phyloP scores from a whole-genome alignment of 179 eudicot species.

The Beta macrorhiza region DNA sequence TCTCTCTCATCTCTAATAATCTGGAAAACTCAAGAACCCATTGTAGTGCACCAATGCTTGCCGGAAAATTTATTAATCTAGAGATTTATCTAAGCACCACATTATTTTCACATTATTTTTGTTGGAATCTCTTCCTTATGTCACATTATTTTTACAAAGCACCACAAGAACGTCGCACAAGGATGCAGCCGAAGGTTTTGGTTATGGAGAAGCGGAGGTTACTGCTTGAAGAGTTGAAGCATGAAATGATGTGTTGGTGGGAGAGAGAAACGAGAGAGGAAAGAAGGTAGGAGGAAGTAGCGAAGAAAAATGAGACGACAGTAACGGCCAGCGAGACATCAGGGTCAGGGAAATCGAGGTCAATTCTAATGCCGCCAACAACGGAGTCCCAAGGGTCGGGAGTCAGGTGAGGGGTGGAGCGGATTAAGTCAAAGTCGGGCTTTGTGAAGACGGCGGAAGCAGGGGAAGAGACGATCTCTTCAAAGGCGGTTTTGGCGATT shows the following conservation, averaged over 20 bases:
- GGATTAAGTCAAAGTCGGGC: slow-evolving; percentile 86
- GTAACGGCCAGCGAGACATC: slow-evolving; percentile 62
- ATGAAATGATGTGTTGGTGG: slow-evolving; percentile 54
- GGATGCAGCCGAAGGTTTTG: slow-evolving; percentile 76
- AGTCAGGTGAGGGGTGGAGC: slow-evolving; percentile 77
- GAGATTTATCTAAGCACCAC: too few species aligned
- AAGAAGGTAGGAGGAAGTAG: slow-evolving; percentile 68
- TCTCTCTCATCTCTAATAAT: too few species aligned
- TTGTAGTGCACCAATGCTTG: too few species aligned
- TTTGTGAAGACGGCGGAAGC: slow-evolving; percentile 89
- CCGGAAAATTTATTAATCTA: too few species aligned
- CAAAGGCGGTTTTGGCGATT: slow-evolving; percentile 84
- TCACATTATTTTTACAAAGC: slow-evolving; percentile 68
- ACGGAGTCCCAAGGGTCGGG: slow-evolving; percentile 78
- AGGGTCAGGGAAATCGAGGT: slow-evolving; percentile 88
- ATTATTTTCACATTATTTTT: too few species aligned
- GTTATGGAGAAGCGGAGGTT: slow-evolving; percentile 78
- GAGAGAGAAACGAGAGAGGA: slow-evolving; percentile 51
- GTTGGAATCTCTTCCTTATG: too few species aligned
- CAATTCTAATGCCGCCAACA: slow-evolving; percentile 58
- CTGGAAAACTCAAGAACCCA: too few species aligned
- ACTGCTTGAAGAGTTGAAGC: slow-evolving; percentile 62
- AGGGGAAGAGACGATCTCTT: slow-evolving; percentile 83
- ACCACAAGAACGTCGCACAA: slow-evolving; percentile 86
- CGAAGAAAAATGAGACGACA: slow-evolving; percentile 80